A percentile compares a stretch with the other conserved stretches of the same genome.
Conservation (phyloP, 2,329 filamentous ascomycete genomes). For the Fusarium subtropicale region DNA sequence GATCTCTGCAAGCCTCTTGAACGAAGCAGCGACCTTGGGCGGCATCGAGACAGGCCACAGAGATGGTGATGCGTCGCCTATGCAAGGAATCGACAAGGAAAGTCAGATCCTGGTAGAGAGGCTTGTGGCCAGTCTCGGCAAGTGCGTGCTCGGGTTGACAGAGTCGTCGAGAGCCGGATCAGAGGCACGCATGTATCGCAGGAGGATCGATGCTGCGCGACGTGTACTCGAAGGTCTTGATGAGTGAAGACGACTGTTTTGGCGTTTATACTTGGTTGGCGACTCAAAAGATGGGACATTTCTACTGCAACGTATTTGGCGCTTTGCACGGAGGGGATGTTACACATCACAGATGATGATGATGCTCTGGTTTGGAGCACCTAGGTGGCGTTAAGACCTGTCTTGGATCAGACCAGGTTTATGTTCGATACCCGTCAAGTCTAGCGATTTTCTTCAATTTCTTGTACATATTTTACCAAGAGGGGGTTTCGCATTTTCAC, state of each 20-base stretch:
- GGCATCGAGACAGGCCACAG: constrained; percentile 49
- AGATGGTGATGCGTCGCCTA: constrained; percentile 53
- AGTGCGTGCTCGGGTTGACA: constrained; percentile 69
- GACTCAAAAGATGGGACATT: constrained; percentile 21
- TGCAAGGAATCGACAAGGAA: constrained; percentile 62
- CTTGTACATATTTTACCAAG: constrained; percentile 4
- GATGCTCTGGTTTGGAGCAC: constrained; percentile 40
- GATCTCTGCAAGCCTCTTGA: constrained; percentile 62
- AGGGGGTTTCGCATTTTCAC: not conserved
- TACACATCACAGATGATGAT: constrained; percentile 23
- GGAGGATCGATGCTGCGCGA: constrained; percentile 79
- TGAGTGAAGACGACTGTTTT: constrained; percentile 46
- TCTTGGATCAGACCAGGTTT: constrained; percentile 43
- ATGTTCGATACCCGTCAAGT: constrained; percentile 48
- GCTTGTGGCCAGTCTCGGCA: constrained; percentile 69
- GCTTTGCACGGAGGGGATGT: constrained; percentile 29
- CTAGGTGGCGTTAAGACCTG: constrained; percentile 39
- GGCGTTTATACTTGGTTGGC: not conserved
- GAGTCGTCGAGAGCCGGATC: constrained; percentile 65
- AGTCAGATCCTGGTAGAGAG: constrained; percentile 71
- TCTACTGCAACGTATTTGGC: constrained; percentile 24
- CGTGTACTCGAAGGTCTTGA: constrained; percentile 78
- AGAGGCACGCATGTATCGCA: constrained; percentile 73
- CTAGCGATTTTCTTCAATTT: constrained; percentile 32
- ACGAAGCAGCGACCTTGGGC: constrained; percentile 59